Evolutionary conservation across 2,329 filamentous ascomycete genomes (phyloP), one percentile per base, ranked within the genome.

Genomic region (Alternaria arbusti): DNA sequence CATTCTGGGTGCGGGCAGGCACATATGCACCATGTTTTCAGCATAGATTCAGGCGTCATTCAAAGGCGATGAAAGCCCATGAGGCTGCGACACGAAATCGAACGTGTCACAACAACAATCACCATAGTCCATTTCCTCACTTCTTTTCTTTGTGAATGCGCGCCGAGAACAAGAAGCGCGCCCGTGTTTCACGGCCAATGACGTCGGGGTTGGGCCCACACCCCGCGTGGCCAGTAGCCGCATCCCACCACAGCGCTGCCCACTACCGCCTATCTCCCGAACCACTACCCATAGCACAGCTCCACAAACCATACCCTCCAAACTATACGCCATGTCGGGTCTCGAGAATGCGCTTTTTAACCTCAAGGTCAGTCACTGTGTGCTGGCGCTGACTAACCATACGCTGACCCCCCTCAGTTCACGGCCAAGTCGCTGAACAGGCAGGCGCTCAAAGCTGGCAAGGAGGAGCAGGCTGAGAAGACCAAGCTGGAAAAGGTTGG

Each of bases 341-440:
- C 84, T 88, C 60, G 86, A 88, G 75, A 88, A 88, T 74, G 86
- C 86, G 23, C 84, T 88, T 44, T 88, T 88, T 80, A 88, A 88
- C 75, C 82, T 89, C 64, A 89, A 88, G 82, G 86, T 87, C 63
- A 46, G 76, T 64, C 52, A 20, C 17, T 51, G 32, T 23, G 25
- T 22, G n/a, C 13, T 12, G 23, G 5, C 43, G 57, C 63, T 49
- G 36, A 43, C 30, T 36, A 36, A 23, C 54, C 47, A 30, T 45
- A 51, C 59, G 63, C 75, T 79, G 61, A 80, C 71, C 28, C 36
- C 40, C 49, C 43, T 30, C 70, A 87, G 86, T 88, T 89, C 80
- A 89, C 87, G 32, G 84, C 86, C 55, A 89, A 89, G 77, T 86
- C 88, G 79, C 84, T 89, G 58, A 88, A 88, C 74, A 81, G 87